Base-by-base conservation (phyloP, 768 basidiomycete genomes). In the Russula olivacea region DNA sequence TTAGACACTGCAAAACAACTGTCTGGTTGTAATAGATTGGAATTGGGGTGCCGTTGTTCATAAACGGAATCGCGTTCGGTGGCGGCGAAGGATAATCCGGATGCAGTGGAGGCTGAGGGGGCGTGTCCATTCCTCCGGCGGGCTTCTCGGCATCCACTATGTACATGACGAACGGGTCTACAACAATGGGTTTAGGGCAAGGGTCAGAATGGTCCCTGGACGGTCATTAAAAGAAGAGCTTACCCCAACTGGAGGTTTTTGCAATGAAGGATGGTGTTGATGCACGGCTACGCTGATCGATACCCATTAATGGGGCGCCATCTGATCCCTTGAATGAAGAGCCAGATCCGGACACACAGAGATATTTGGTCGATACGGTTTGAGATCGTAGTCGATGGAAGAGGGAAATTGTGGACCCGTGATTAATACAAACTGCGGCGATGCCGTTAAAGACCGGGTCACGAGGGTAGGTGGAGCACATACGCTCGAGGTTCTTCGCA, bases 11-110 rank as follows among this genome's bases (percentile, higher is more conserved):
- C 40, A 98, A 75, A 34, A 98, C 92, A 52, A 98, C 89, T 1
- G 93, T 94, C 73, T 95, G 91, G 71, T 98, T 98, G 80, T 98
- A 98, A 75, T 94, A 93, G 61, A 98, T 87, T 19, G 93, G 88
- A 52, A 92, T 93, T 70, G 89, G 89, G 4, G 87, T 86, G 0
- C 89, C 88, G 67, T 89, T 89, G 73, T 86, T 87, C 47, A 86
- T 86, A 74, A 91, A 90, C 6, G 89, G 79, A 55, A 96, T 92
- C 6, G 91, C 93, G 67, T 94, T 93, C 14, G 92, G 89, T 28
- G 95, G 93, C 36, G 91, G 91, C 0, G 89, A 88, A 7, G 96
- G 96, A 73, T 93, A 98, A 67, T 93, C 93, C 0, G 88, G 84
- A 59, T 92, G 89, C 0, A 86, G 89, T 4, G 91, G 88, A 17